Evolutionary conservation across 352 stramenopile genomes (phyloP).

Genomic region (Phytophthora pistaciae): DNA sequence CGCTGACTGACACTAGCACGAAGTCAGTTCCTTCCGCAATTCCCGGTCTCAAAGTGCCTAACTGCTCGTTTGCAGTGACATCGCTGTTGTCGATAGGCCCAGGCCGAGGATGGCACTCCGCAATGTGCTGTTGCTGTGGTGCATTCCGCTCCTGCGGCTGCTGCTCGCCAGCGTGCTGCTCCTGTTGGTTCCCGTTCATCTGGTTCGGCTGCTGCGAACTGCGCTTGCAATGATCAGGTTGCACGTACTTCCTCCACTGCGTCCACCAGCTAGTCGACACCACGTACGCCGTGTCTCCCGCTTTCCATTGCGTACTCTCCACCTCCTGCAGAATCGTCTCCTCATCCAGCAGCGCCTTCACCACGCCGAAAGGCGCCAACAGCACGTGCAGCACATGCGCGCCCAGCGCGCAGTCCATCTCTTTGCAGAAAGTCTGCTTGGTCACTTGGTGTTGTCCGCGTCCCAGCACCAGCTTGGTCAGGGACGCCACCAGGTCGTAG

Average conservation of each 20-base stretch:
- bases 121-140: conserved; percentile 10
- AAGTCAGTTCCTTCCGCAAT: conserved; percentile 51
- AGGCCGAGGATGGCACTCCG: conserved; percentile 35
- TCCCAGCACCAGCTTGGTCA: conserved; percentile 34
- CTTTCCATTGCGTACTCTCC: conserved; percentile 46
- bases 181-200: conserved; percentile 1
- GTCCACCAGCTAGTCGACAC: conserved; percentile 66
- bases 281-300: conserved; percentile 60
- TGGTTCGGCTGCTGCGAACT: not conserved
- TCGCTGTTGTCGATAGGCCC: conserved; percentile 53
- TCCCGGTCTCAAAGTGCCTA: conserved; percentile 46
- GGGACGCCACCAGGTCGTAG: conserved; percentile 31
- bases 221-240: conserved; percentile 12
- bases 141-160: conserved; percentile 16
- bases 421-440: conserved; percentile 25
- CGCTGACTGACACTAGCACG: conserved; percentile 45
- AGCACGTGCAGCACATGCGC: conserved; percentile 56
- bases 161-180: conserved; percentile 32
- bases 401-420: conserved; percentile 35
- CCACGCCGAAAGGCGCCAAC: conserved; percentile 66
- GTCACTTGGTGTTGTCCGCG: conserved; percentile 24
- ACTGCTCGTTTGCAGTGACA: conserved; percentile 48
- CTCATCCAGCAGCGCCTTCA: conserved; percentile 55
- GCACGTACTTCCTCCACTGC: conserved; percentile 58
- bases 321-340: conserved; percentile 45